phyloP scores from a whole-genome alignment of 2,329 filamentous ascomycete species.

The Hypoxylon sp. region DNA sequence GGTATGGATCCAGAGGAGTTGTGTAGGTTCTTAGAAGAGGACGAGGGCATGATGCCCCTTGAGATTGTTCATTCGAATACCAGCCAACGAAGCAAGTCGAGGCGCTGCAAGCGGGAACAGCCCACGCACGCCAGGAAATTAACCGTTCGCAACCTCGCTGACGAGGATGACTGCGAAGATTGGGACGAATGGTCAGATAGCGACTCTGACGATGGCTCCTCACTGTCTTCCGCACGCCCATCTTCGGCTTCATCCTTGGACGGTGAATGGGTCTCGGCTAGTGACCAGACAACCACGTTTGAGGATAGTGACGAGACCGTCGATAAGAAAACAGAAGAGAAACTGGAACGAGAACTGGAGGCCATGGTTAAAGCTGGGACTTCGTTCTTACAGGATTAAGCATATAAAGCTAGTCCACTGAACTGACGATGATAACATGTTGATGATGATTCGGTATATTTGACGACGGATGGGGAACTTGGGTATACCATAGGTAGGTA shows the following conservation, averaged over 20 bases:
- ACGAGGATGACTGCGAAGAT: constrained; percentile 23
- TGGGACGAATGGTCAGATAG: constrained; percentile 39
- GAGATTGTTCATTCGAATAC: constrained; percentile 1
- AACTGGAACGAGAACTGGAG: constrained; percentile 2
- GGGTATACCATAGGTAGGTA: not conserved
- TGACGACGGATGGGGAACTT: constrained; percentile 3
- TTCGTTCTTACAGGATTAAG: constrained; percentile 21
- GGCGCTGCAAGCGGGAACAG: constrained; percentile 6
- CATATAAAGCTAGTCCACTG: not conserved
- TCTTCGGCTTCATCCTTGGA: constrained; percentile 29
- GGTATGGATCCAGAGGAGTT: constrained; percentile 19
- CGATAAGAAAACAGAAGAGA: not conserved
- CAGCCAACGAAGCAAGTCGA: constrained; percentile 5
- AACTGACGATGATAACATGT: not conserved
- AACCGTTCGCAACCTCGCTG: constrained; percentile 35
- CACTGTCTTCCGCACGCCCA: constrained; percentile 10
- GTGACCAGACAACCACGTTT: not conserved
- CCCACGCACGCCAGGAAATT: constrained; percentile 20
- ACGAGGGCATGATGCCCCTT: constrained; percentile 30
- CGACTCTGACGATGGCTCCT: constrained; percentile 25
- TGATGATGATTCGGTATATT: constrained; percentile 1
- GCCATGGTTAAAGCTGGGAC: constrained; percentile 14
- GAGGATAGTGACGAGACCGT: not conserved
- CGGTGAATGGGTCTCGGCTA: constrained; percentile 27
- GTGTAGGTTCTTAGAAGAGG: constrained; percentile 21